Evolutionary conservation across 2,329 filamentous ascomycete species (phyloP).

Genomic region (Biscogniauxia marginata): DNA sequence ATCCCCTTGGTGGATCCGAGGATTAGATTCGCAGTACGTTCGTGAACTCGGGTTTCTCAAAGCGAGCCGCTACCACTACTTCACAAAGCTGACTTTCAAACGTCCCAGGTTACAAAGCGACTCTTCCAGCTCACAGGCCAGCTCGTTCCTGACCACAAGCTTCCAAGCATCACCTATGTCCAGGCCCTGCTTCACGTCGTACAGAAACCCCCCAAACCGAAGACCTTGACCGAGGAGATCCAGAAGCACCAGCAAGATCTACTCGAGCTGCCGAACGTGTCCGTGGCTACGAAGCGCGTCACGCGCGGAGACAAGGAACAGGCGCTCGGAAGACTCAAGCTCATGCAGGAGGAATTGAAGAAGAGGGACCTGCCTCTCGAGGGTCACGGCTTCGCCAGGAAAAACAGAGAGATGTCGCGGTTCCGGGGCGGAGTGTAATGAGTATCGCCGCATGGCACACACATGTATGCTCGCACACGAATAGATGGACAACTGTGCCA

Average conservation of each 20-base stretch:
- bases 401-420: constrained; percentile 45
- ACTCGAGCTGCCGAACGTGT: constrained; percentile 64
- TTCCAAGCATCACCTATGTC: constrained; percentile 55
- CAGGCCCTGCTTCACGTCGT: constrained; percentile 55
- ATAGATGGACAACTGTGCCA: neutral
- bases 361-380: constrained; percentile 59
- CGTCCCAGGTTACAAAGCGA: constrained; percentile 72
- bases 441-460: neutral
- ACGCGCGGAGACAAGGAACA: constrained; percentile 72
- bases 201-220: constrained; percentile 52
- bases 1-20: constrained; percentile 55
- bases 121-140: constrained; percentile 78
- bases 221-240: constrained; percentile 64
- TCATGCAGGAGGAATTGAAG: constrained; percentile 69
- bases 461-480: neutral
- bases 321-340: constrained; percentile 72
- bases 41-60: no score
- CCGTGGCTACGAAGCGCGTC: constrained; percentile 61
- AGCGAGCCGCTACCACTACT: no score
- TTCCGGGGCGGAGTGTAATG: constrained; percentile 38
- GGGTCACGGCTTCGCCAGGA: constrained; percentile 41
- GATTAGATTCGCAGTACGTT: constrained; percentile 72
- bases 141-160: constrained; percentile 67
- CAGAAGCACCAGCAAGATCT: constrained; percentile 33
- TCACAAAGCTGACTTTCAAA: constrained; percentile 9